Evolutionary conservation across 2,329 filamentous ascomycete species (phyloP).

Genomic region (Nakataea oryzae): DNA sequence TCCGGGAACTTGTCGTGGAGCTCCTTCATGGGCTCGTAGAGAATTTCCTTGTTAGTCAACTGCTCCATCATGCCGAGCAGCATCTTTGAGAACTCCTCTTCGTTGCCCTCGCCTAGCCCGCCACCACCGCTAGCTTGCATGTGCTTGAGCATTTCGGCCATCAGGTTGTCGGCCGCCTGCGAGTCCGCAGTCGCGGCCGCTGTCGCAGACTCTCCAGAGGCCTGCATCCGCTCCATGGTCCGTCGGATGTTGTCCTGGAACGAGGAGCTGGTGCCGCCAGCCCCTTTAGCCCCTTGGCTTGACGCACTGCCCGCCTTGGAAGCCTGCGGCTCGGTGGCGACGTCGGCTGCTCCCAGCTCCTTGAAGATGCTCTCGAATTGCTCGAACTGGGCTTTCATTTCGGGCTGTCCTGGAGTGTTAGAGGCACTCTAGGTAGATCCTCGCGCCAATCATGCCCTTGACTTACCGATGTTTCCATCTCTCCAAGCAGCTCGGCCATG

Average conservation of each 20-base stretch:
- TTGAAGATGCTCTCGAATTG: slow-evolving; percentile 73
- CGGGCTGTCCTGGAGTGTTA: slow-evolving; percentile 31
- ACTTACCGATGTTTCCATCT: slow-evolving; percentile 51
- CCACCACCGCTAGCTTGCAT: slow-evolving; percentile 56
- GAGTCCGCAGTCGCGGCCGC: slow-evolving; percentile 50
- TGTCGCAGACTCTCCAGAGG: slow-evolving; percentile 75
- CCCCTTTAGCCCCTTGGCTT: slow-evolving; percentile 12
- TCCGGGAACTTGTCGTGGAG: slow-evolving; percentile 82
- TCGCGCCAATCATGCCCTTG: background rate
- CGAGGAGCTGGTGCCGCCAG: slow-evolving; percentile 29
- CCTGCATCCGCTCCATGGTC: slow-evolving; percentile 95
- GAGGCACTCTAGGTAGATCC: background rate
- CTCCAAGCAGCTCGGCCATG: slow-evolving; percentile 74
- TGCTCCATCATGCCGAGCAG: slow-evolving; percentile 98
- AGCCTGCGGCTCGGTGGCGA: slow-evolving; percentile 18
- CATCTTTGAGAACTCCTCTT: slow-evolving; percentile 91
- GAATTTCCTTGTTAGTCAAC: slow-evolving; percentile 92
- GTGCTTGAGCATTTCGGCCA: slow-evolving; percentile 87
- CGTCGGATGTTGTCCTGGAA: slow-evolving; percentile 90
- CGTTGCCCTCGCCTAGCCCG: slow-evolving; percentile 39
- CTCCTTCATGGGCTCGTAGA: slow-evolving; percentile 99
- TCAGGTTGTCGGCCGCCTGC: slow-evolving; percentile 62
- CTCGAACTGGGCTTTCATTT: slow-evolving; percentile 72
- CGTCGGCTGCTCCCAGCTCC: slow-evolving; percentile 49
- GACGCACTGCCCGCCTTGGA: slow-evolving; percentile 13